Evolutionary conservation across 345 rosid genomes (phyloP), one percentile per base, ranked within the genome.

Genomic region (Psidium friedrichsthalianum): DNA sequence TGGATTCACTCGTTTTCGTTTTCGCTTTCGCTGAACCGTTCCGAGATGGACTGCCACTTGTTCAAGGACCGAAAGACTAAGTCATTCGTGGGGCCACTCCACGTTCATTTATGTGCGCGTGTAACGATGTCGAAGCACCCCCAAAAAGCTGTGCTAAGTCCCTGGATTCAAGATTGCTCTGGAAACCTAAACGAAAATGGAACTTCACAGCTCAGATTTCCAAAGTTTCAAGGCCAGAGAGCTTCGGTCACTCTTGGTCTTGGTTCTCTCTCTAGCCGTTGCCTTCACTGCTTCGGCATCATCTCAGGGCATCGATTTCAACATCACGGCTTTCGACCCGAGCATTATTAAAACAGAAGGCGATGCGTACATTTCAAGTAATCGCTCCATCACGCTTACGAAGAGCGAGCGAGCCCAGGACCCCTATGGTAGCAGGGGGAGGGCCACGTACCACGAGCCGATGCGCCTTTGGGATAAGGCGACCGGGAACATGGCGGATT

Each of bases 401-500:
- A 0, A 1, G 13, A 44, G 32, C 84, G 5, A 4, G n/a, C n/a
- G n/a, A n/a, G n/a, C n/a, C n/a, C n/a, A n/a, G n/a, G n/a, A n/a
- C n/a, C n/a, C n/a, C n/a, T n/a, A n/a, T n/a, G n/a, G n/a, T n/a
- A n/a, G n/a, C n/a, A n/a, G n/a, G n/a, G n/a, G n/a, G n/a, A n/a
- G 87, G 32, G 87, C 87, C 55, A 85, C 32, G 4, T 81, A 81
- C 52, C 5, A 2, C 0, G 2, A 82, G 27, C 84, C 84, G 1
- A 16, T 85, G 40, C 59, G 54, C 76, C 87, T 85, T 27, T 82
- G 87, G 84, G 87, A 85, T 29, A 13, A 42, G n/a, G 74, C 21
- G 3, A 78, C 87, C 0, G 78, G 84, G 3, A 81, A 44, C 16
- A 47, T 82, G 54, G 83, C 84, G 5, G 74, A 81, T 49, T 85